Conservation (phyloP, 2,329 filamentous ascomycete genomes). For the Didymella pinodella region DNA sequence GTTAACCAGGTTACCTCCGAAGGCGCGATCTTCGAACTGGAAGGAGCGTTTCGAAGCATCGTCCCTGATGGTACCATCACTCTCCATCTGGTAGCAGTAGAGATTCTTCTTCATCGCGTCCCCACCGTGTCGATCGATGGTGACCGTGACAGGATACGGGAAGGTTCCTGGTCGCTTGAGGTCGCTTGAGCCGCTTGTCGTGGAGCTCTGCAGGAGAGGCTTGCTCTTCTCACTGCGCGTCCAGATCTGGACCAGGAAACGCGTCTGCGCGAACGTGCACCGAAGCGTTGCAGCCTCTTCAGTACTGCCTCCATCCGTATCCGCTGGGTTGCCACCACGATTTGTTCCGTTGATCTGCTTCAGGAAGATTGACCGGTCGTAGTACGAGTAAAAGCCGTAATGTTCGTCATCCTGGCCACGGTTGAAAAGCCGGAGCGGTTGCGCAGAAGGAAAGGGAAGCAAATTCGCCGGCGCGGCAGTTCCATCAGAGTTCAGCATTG, state of each 20-base stretch:
- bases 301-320: slow-evolving; percentile 59
- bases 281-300: slow-evolving; percentile 57
- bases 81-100: slow-evolving; percentile 67
- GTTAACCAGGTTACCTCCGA: slow-evolving; percentile 62
- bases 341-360: slow-evolving; percentile 63
- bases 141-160: slow-evolving; percentile 68
- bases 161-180: slow-evolving; percentile 65
- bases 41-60: slow-evolving; percentile 54
- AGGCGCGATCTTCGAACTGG: slow-evolving; percentile 61
- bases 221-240: slow-evolving; percentile 57
- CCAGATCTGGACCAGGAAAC: slow-evolving; percentile 70
- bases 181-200: slow-evolving; percentile 49
- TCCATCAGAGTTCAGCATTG: slow-evolving; percentile 70
- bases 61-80: slow-evolving; percentile 54
- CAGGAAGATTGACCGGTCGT: slow-evolving; percentile 84
- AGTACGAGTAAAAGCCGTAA: slow-evolving; percentile 94
- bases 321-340: slow-evolving; percentile 53
- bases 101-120: slow-evolving; percentile 62
- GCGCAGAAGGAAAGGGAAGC: slow-evolving; percentile 71
- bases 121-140: slow-evolving; percentile 68
- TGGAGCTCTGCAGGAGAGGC: slow-evolving; percentile 41
- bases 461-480: slow-evolving; percentile 75
- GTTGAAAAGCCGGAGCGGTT: slow-evolving; percentile 86
- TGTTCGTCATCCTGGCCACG: slow-evolving; percentile 82
- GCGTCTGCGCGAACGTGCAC: slow-evolving; percentile 68